Evolutionary conservation across 1,284 basidiomycete species (phyloP).

Genomic region (Lentinus polychrous): DNA sequence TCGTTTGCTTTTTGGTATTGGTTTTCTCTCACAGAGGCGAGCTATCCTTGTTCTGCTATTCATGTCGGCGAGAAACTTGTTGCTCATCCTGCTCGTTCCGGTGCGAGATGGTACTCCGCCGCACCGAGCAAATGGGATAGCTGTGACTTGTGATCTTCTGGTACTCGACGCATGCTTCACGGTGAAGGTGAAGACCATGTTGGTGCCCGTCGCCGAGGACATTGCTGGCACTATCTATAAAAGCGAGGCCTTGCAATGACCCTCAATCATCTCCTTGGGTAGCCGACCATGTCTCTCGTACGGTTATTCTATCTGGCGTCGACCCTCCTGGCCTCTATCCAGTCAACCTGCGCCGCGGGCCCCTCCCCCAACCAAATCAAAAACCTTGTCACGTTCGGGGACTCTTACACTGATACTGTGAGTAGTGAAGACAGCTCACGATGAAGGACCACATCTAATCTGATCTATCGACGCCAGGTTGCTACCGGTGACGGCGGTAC

Average conservation of each 20-base stretch:
- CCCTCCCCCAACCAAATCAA: slow-evolving; percentile 30
- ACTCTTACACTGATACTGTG: slow-evolving; percentile 37
- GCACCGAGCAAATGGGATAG: no score
- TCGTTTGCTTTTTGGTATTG: no score
- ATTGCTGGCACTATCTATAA: not conserved
- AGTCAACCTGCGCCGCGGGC: slow-evolving; percentile 3
- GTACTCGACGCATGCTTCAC: not conserved
- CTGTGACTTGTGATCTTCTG: not conserved
- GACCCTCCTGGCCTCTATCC: not conserved
- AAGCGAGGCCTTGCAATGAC: not conserved
- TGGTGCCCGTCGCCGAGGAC: not conserved
- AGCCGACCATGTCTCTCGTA: not conserved
- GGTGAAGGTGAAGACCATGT: not conserved
- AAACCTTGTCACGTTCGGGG: slow-evolving; percentile 39
- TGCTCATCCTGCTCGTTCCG: no score
- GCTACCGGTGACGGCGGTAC: slow-evolving; percentile 28
- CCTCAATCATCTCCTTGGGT: not conserved
- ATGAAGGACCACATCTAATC: not conserved
- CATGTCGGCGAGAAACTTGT: no score
- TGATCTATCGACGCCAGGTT: slow-evolving; percentile 9
- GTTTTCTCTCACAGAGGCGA: no score
- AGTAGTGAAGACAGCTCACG: slow-evolving; percentile 2
- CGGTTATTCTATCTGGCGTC: not conserved
- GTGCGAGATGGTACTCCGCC: no score
- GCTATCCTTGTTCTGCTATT: no score